Evolutionary conservation across 306 rosid species (phyloP).

Genomic region (Cucumis sativus): DNA sequence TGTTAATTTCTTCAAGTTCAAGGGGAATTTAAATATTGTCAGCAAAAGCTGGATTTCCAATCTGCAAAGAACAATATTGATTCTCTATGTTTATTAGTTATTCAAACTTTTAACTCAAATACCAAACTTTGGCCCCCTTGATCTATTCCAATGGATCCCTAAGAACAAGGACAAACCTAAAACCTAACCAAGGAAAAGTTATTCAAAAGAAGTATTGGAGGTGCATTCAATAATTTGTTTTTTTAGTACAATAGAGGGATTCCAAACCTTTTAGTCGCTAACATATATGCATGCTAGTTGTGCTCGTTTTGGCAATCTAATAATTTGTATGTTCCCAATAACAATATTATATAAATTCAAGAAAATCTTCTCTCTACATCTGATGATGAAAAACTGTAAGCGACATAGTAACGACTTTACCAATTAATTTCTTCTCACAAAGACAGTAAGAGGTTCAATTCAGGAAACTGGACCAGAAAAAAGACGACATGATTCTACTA

Average conservation of each 20-base stretch:
- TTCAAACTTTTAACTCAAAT: background rate
- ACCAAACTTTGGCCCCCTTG: background rate
- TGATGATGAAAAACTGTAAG: too few relatives aligned
- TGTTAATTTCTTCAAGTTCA: background rate
- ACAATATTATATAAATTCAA: background rate
- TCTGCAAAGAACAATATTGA: background rate
- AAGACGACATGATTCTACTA: background rate
- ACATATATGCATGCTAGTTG: too few relatives aligned
- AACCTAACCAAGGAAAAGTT: background rate
- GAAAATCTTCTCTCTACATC: background rate
- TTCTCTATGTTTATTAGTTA: background rate
- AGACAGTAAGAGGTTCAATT: background rate
- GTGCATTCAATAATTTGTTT: too few relatives aligned
- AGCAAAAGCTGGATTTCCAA: background rate
- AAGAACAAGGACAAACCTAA: background rate
- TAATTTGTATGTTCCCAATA: background rate
- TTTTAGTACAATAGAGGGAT: too few relatives aligned
- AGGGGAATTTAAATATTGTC: background rate
- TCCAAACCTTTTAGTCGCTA: too few relatives aligned
- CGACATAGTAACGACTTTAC: background rate
- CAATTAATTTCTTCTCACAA: background rate
- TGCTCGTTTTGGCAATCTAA: too few relatives aligned
- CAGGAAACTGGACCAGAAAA: background rate
- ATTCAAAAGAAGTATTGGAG: too few relatives aligned
- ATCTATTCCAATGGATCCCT: background rate